These are phyloP conservation scores for Podila epicladia DNA, from an alignment of 192 early-diverging fungal genomes.

Conservation along the genomic window DNA sequence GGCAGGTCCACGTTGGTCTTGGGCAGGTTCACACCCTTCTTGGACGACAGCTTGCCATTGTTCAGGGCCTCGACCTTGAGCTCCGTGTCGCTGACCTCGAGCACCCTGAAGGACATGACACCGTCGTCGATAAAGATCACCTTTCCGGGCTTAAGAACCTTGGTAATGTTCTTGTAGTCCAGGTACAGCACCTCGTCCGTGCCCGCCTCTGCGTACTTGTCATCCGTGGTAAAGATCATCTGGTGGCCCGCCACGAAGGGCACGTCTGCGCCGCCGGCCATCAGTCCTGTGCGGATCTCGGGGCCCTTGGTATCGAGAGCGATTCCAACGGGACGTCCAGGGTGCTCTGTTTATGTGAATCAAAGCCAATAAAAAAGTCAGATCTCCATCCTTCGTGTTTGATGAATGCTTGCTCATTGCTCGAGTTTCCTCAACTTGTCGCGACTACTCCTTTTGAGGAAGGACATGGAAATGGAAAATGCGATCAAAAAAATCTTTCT, in stretches of 20 bases:
- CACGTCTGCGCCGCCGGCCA: constrained; percentile 67
- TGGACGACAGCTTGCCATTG: constrained; percentile 82
- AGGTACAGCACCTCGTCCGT: constrained; percentile 70
- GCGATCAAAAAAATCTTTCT: neutral
- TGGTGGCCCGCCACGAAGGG: constrained; percentile 73
- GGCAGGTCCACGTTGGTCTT: constrained; percentile 87
- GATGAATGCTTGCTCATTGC: neutral
- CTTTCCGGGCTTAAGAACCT: constrained; percentile 72
- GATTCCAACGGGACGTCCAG: constrained; percentile 67
- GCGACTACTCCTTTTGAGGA: neutral
- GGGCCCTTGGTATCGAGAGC: constrained; percentile 86
- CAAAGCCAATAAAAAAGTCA: neutral
- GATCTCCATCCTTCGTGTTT: neutral
- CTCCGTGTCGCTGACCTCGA: constrained; percentile 64
- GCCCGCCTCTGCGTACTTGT: constrained; percentile 63
- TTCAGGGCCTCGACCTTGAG: constrained; percentile 76
- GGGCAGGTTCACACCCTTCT: constrained; percentile 95
- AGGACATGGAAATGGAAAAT: constrained; percentile 1
- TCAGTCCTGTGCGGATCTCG: constrained; percentile 81
- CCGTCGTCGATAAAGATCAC: constrained; percentile 92
- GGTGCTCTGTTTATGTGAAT: constrained; percentile 51
- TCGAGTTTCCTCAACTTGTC: neutral
- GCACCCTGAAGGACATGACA: constrained; percentile 91
- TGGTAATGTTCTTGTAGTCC: constrained; percentile 81
- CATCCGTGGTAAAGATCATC: constrained; percentile 75